phyloP scores from a whole-genome alignment of 441 rosid species.

The Populus tomentosa region DNA sequence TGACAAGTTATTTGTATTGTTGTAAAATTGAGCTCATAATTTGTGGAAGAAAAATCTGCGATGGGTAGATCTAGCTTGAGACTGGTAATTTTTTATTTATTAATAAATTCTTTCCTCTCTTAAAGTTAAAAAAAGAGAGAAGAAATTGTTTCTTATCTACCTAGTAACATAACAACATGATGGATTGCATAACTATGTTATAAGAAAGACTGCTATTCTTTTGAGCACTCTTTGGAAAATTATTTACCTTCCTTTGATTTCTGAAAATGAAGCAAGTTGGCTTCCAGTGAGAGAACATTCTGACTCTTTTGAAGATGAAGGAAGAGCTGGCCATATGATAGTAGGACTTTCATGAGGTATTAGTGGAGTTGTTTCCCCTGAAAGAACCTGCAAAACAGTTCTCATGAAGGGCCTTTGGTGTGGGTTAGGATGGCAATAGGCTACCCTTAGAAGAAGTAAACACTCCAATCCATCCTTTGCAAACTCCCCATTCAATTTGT shows the following conservation, averaged over 20 bases:
- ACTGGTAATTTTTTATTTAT: too few species aligned
- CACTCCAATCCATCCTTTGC: conserved; percentile 36
- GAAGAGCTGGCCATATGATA: conserved; percentile 63
- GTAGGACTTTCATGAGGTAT: conserved; percentile 57
- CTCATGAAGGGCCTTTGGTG: conserved; percentile 61
- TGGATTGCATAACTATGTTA: too few species aligned
- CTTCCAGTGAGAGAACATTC: conserved; percentile 35
- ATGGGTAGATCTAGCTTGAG: too few species aligned
- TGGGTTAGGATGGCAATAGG: conserved; percentile 76
- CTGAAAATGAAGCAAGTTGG: conserved; percentile 31
- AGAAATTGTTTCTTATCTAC: too few species aligned
- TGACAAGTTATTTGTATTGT: too few species aligned
- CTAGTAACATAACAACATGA: too few species aligned
- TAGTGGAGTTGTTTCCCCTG: conserved; percentile 47
- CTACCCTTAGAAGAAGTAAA: conserved; percentile 49
- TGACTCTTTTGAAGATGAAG: conserved; percentile 44
- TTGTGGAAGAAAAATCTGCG: too few species aligned
- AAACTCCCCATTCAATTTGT: conserved; percentile 30
- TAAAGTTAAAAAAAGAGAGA: too few species aligned
- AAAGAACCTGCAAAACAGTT: conserved; percentile 52
- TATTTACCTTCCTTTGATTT: conserved; percentile 35
- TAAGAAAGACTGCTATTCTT: too few species aligned
- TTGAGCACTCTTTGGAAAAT: too few species aligned
- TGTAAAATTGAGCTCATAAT: too few species aligned
- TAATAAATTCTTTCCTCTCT: too few species aligned